Percentiles rank a stretch among this genome's conserved stretches.
Conservation (phyloP, 148 eudicot genomes). For the Cornus florida region DNA sequence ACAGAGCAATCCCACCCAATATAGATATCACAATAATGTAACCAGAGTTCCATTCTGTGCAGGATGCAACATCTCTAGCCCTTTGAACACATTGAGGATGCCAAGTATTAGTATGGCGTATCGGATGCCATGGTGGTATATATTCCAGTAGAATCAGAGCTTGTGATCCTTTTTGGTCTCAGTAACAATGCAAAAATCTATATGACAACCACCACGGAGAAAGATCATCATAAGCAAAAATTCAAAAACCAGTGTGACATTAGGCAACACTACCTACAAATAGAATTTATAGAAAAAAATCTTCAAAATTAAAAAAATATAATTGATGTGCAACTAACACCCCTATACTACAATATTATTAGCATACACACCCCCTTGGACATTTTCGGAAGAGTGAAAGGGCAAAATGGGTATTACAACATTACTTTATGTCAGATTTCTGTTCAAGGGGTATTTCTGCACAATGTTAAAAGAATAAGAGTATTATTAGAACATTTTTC, state of each 20-base stretch:
- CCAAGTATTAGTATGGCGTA: slow-evolving; percentile 71
- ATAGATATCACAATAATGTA: slow-evolving; percentile 48
- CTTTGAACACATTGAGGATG: slow-evolving; percentile 84
- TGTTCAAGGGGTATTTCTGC: too few relatives aligned
- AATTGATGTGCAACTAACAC: too few relatives aligned
- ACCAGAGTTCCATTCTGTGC: slow-evolving; percentile 69
- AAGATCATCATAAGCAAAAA: not conserved
- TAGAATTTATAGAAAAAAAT: not conserved
- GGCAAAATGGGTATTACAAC: too few relatives aligned
- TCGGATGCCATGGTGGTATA: slow-evolving; percentile 77
- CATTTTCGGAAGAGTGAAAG: too few relatives aligned
- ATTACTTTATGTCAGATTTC: too few relatives aligned
- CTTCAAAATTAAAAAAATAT: too few relatives aligned
- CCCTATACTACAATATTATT: too few relatives aligned
- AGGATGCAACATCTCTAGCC: slow-evolving; percentile 70
- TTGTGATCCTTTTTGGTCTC: slow-evolving; percentile 94
- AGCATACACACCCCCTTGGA: too few relatives aligned
- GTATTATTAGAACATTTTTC: too few relatives aligned
- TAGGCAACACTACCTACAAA: not conserved
- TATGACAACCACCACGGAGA: not conserved
- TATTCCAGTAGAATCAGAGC: slow-evolving; percentile 76
- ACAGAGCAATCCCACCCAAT: slow-evolving; percentile 54
- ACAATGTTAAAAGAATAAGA: too few relatives aligned
- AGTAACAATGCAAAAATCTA: slow-evolving; percentile 82
- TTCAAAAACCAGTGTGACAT: not conserved